Evolutionary conservation across 192 early-diverging fungal species (phyloP), one percentile per base, ranked within the genome.

Genomic region (Coemansia sp.): DNA sequence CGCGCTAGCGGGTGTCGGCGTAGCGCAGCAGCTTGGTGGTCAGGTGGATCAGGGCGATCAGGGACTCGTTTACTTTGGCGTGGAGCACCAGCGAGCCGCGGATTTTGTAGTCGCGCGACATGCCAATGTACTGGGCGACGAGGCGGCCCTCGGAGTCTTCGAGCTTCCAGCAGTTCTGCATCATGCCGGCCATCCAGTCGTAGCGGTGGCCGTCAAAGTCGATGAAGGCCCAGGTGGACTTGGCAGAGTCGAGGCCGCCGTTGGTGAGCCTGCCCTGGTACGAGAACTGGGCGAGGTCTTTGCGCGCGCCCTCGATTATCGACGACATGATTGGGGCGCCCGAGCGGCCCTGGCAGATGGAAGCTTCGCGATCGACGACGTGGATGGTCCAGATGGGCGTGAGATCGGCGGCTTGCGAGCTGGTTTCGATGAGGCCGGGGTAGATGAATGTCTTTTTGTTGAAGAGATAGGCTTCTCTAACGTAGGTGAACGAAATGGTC

Each of bases 141-240:
- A 26, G 23, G 8, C 35, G 31, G 25, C 70, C 63, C 4, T 58
- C 29, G 11, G 55, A 23, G 41, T 73, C 54, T 34, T 73, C 70
- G 4, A 73, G 62, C 52, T 73, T 73, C 70, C 70, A 73, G 53
- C 70, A 65, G 50, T 65, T 50, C 28, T 73, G 62, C 62, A 73
- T 65, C 31, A 73, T 73, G 32, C 70, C 63, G 12, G 62, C 70
- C 20, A 73, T 23, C 70, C 70, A 73, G 46, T 65, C 63, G 28
- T 65, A 73, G 9, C 70, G 32, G 36, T 49, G 29, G 25, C 70
- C 70, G 11, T 73, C 70, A 55, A 65, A 73, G 47, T 66, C 63
- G 28, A 62, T 42, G 27, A 73, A 65, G 0, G 62, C 58, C 70
- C 70, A 73, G 14, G 70, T 73, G 4, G 49, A 46, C 19, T 32